Conservation (phyloP, 2,329 filamentous ascomycete genomes). For the Colletotrichum orchidophilum region DNA sequence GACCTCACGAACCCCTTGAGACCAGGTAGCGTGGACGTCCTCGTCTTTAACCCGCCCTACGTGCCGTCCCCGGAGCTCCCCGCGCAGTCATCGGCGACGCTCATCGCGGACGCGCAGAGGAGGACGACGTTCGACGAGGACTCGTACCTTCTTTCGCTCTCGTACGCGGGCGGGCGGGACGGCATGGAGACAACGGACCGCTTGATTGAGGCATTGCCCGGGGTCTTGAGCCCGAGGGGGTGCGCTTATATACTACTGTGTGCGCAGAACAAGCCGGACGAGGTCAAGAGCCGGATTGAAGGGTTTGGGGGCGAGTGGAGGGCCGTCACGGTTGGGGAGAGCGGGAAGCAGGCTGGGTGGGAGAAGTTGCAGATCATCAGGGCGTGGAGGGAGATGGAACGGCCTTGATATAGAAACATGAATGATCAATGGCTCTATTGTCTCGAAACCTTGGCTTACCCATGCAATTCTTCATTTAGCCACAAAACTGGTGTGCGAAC, state of each 20-base stretch:
- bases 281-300: slow-evolving; percentile 67
- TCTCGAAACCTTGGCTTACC: not conserved
- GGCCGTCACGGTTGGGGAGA: slow-evolving; percentile 80
- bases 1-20: slow-evolving; percentile 75
- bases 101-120: slow-evolving; percentile 38
- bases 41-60: slow-evolving; percentile 98
- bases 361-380: slow-evolving; percentile 91
- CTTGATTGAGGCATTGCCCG: slow-evolving; percentile 75
- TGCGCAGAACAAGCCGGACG: slow-evolving; percentile 85
- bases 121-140: slow-evolving; percentile 75
- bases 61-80: slow-evolving; percentile 87
- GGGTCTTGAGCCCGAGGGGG: slow-evolving; percentile 70
- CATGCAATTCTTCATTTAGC: not conserved
- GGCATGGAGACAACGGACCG: slow-evolving; percentile 95
- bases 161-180: slow-evolving; percentile 87
- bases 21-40: slow-evolving; percentile 73
- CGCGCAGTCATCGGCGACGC: slow-evolving; percentile 35
- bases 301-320: slow-evolving; percentile 69
- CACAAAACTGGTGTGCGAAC: not conserved
- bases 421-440: not conserved
- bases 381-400: slow-evolving; percentile 72
- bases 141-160: slow-evolving; percentile 82
- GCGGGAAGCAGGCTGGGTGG: slow-evolving; percentile 91
- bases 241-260: slow-evolving; percentile 92
- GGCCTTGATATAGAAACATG: not conserved